phyloP scores from a whole-genome alignment of 345 rosid species.

The Cardamine resedifolia region DNA sequence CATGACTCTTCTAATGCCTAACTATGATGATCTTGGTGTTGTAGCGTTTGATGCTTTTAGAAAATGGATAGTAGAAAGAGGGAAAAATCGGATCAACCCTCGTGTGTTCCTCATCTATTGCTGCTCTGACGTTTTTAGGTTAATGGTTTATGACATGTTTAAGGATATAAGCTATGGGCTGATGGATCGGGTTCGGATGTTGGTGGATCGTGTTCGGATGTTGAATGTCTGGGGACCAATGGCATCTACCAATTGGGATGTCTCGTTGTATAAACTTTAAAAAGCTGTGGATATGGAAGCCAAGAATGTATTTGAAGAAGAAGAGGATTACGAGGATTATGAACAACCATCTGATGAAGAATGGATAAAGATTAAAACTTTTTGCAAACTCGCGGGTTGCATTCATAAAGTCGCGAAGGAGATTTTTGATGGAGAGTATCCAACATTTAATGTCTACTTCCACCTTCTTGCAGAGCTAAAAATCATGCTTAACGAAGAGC shows the following conservation, averaged over 20 bases:
- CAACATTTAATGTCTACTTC: slow-evolving; percentile 17
- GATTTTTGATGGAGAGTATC: slow-evolving; percentile 12
- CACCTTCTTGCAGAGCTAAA: slow-evolving; percentile 15
- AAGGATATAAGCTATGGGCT: neutral
- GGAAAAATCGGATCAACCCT: neutral
- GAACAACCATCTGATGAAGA: slow-evolving; percentile 18
- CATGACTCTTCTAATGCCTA: slow-evolving; percentile 4
- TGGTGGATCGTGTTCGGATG: neutral
- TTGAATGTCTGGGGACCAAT: slow-evolving; percentile 2
- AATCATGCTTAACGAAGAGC: neutral
- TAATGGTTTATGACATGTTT: neutral
- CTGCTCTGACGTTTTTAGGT: neutral
- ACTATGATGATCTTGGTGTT: neutral
- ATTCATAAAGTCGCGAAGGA: slow-evolving; percentile 22
- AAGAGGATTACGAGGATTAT: neutral
- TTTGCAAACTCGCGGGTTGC: slow-evolving; percentile 16
- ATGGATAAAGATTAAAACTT: slow-evolving; percentile 6
- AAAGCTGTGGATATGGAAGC: slow-evolving; percentile 16
- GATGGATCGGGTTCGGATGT: neutral
- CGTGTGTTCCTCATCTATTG: neutral
- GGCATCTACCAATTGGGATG: slow-evolving; percentile 7
- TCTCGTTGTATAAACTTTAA: neutral
- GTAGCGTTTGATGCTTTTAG: neutral
- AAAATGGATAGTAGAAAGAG: slow-evolving; percentile 4
- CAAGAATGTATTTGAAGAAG: neutral